Base-by-base conservation (phyloP, 2,329 filamentous ascomycete genomes). In the Colletotrichum tropicale region DNA sequence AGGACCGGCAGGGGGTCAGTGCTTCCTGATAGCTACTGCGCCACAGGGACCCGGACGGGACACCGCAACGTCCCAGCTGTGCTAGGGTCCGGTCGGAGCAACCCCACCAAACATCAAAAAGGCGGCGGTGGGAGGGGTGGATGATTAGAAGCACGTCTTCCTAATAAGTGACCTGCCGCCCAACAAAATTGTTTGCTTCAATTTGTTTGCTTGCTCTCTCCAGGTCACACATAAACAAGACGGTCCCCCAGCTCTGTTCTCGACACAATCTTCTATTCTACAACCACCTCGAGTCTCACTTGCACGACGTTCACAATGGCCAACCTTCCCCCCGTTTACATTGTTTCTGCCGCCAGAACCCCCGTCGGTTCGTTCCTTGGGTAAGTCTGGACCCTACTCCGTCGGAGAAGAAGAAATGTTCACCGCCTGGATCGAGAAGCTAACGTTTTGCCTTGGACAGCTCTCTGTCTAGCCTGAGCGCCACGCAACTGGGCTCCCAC, bases 301-400 rank as follows among this genome's bases (percentile, higher is more conserved):
- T 15, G 28, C 30, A 34, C 30, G 26, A 74, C 36, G 21, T 36
- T 78, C 87, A 91, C 81, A 76, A 98, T 98, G 95, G 90, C 95
- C 84, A 92, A 91, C 80, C 91, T 96, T 78, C 94, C 95, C 79
- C 91, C 96, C 75, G 96, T 99, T 79, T 99, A 99, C 89, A 98
- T 99, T 83, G 96, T 98, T 83, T 97, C 97, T 75, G 94, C 93
- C 78, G 95, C 93, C 82, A 93, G 96, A 87, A 99, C 97, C 79
- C 97, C 97, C 69, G 91, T 98, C 79, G 97, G 97, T 82, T 96
- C 95, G 79, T 99, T 99, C 88, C 92, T 98, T 82, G 97, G 97
- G 95, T 98, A 87, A 77, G 85, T 52, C 67, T 60, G 13, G 36
- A 65, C 15, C 24, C 30, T 10, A 28, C 28, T 62, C 32, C 13